Base-by-base conservation (phyloP, 177 flowering plant genomes). In the Vitis hybrid region DNA sequence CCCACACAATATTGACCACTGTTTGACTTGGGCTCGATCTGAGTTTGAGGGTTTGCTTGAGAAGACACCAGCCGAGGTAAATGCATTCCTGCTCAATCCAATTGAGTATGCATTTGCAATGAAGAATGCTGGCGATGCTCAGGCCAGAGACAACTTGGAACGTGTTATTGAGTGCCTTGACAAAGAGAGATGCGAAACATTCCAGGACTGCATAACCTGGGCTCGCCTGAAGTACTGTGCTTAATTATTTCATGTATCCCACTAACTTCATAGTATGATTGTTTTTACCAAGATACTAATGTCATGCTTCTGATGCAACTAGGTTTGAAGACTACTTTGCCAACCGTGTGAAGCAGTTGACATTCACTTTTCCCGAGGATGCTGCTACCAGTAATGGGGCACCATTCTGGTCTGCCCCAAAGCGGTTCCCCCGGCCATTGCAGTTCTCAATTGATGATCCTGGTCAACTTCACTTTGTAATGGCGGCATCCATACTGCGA, bases 1-100 rank as follows among this genome's bases (percentile, higher is more conserved):
- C 64, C 87, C 87, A 1, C 87, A 84, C 68, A 84, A 84, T 66
- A 84, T 82, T 70, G 87, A 84, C 67, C 85, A 84, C 60, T 84
- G 87, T 70, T 77, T 84, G 68, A 84, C 87, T 10, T 84, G 87
- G 87, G 87, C 87, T 59, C 76, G 97, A 64, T 93, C 97, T 19
- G 97, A 93, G 79, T 91, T 91, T 76, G 98, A 91, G 85, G 98
- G 97, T 26, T 80, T 91, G 81, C 85, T 93, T 51, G 98, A 91
- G 84, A 93, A 91, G 76, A 91, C 92, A 59, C 97, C 98, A 5
- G 79, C 90, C 56, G 97, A 91, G 80, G 97, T 89, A 11, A 92
- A 91, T 82, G 87, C 93, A 1, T 93, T 74, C 74, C 77, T 93
- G 10, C 78, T 85, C 45, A 88, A 77, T 53, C 91, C 98, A 3